Evolutionary conservation across 345 rosid genomes (phyloP).

Genomic region (Gossypium arboreum): DNA sequence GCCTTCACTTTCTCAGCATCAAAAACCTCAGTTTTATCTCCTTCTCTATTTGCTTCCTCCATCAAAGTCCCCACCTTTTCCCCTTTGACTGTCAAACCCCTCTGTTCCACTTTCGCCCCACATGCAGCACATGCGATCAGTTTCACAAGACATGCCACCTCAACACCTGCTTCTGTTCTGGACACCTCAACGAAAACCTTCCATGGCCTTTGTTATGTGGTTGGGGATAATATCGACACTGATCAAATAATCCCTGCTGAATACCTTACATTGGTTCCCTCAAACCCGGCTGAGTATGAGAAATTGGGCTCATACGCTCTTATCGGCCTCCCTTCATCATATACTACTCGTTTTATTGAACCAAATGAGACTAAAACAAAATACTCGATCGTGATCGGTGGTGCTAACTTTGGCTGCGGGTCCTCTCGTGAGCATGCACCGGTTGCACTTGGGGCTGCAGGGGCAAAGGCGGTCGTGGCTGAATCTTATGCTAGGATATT

Average conservation of each 20-base stretch:
- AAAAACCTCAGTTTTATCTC: neutral
- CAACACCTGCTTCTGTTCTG: conserved; percentile 21
- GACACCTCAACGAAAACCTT: conserved; percentile 31
- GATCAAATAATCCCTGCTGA: conserved; percentile 96
- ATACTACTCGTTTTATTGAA: conserved; percentile 60
- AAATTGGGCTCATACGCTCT: conserved; percentile 85
- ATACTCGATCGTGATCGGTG: conserved; percentile 64
- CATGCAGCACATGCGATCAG: conserved; percentile 2
- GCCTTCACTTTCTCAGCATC: neutral
- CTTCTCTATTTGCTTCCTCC: neutral
- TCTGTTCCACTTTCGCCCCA: neutral
- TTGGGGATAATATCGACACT: conserved; percentile 92
- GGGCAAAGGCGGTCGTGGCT: conserved; percentile 72
- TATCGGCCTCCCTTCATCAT: conserved; percentile 65
- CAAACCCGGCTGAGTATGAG: conserved; percentile 77
- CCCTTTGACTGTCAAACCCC: neutral
- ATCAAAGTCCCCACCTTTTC: conserved; percentile 8
- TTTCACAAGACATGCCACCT: conserved; percentile 22
- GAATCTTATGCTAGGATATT: conserved; percentile 82
- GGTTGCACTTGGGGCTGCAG: conserved; percentile 86
- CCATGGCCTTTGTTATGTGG: conserved; percentile 88
- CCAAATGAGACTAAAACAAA: conserved; percentile 52
- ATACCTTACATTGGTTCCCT: conserved; percentile 80
- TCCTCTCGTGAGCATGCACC: conserved; percentile 97
- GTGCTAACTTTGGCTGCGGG: conserved; percentile 89